phyloP scores from a whole-genome alignment of 2,329 filamentous ascomycete species.

The Gnomoniopsis sp. region DNA sequence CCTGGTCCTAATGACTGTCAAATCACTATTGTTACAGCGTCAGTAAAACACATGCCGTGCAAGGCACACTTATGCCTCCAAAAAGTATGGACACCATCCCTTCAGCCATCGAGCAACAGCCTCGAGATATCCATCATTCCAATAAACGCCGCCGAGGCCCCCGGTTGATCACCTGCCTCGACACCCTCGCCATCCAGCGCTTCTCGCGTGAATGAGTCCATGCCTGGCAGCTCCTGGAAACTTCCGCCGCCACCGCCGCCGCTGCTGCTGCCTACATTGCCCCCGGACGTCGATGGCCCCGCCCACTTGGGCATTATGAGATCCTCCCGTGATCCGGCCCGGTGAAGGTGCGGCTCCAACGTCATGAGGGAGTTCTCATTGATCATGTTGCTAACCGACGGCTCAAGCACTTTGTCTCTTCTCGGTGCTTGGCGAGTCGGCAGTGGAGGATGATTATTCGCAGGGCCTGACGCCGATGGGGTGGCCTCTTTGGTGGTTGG shows the following conservation, averaged over 20 bases:
- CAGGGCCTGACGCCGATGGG: neutral
- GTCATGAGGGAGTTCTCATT: constrained; percentile 39
- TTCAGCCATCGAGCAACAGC: constrained; percentile 47
- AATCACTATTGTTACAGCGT: neutral
- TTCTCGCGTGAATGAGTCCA: constrained; percentile 14
- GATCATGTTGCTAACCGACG: constrained; percentile 48
- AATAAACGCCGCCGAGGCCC: constrained; percentile 30
- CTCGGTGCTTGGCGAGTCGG: constrained; percentile 24
- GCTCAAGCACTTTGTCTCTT: constrained; percentile 45
- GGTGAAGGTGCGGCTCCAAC: constrained; percentile 37
- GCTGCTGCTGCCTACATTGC: neutral
- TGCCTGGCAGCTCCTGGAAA: constrained; percentile 11
- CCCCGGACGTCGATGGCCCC: constrained; percentile 3
- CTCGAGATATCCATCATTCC: constrained; percentile 62
- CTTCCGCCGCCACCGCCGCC: neutral
- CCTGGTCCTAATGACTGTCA: neutral
- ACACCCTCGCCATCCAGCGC: constrained; percentile 11
- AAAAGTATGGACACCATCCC: neutral
- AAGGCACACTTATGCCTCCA: neutral
- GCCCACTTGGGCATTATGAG: constrained; percentile 38
- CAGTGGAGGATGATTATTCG: neutral
- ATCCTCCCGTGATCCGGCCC: constrained; percentile 44
- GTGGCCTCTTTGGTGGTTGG: constrained; percentile 33
- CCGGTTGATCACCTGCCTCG: constrained; percentile 27
- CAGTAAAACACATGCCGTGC: neutral